Conservation (phyloP, 73 alveolate species). For the Tetrahymena thermophila region DNA sequence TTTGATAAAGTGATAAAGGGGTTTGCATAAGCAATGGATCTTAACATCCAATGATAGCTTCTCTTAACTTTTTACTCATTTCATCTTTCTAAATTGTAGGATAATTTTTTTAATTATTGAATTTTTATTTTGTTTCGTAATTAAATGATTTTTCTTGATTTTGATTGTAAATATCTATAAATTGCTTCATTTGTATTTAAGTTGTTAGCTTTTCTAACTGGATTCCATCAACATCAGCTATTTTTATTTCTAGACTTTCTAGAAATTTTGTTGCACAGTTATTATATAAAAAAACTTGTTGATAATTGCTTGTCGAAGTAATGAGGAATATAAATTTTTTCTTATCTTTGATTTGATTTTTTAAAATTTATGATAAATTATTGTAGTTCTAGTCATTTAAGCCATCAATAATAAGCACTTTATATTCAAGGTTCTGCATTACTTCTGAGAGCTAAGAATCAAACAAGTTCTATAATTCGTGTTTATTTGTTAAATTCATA, state of each 20-base stretch:
- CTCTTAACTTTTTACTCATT: background rate
- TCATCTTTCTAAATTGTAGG: too few species aligned
- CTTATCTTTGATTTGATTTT: background rate
- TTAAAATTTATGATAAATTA: background rate
- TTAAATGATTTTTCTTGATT: too few species aligned
- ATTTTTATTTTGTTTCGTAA: too few species aligned
- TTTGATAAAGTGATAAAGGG: background rate
- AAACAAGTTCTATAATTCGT: background rate
- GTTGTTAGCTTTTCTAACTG: too few species aligned
- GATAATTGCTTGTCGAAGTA: background rate
- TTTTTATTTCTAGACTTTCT: background rate
- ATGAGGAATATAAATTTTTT: background rate
- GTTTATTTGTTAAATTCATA: background rate
- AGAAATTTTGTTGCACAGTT: background rate
- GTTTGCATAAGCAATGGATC: background rate
- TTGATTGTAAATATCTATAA: too few species aligned
- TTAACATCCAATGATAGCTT: background rate
- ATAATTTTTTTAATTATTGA: too few species aligned
- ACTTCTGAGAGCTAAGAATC: background rate
- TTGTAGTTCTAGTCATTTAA: background rate
- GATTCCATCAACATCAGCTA: background rate
- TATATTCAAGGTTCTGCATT: background rate
- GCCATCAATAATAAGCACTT: background rate
- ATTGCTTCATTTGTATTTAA: too few species aligned
- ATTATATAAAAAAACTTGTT: background rate